Conservation (phyloP, 805 yeast genomes). For the Metschnikowia corniflorae region DNA sequence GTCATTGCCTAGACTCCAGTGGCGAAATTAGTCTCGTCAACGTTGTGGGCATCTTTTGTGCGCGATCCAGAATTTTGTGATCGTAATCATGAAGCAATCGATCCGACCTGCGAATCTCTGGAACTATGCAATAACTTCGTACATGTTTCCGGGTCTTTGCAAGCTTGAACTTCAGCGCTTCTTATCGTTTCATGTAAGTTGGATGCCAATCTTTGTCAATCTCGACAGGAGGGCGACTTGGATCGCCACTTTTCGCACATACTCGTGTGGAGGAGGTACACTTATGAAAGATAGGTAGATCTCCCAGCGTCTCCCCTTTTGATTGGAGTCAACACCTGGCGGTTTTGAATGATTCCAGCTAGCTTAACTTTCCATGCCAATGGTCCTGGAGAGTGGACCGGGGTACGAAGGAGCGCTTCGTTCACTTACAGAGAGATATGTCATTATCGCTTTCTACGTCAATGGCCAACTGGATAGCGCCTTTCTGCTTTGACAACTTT, state of each 20-base stretch:
- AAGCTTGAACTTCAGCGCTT: not conserved
- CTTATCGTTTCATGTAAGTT: not conserved
- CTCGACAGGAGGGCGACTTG: not conserved
- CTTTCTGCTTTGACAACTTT: too few relatives aligned
- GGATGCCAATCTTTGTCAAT: not conserved
- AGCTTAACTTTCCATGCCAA: not conserved
- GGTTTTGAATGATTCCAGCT: not conserved
- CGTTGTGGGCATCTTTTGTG: constrained; percentile 1
- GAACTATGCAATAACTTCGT: not conserved
- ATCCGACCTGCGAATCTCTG: constrained; percentile 1
- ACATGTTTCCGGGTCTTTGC: not conserved
- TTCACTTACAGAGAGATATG: constrained; percentile 1
- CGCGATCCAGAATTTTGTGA: not conserved
- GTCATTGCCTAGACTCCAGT: not conserved
- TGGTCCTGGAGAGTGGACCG: not conserved
- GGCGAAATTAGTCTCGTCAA: constrained; percentile 4
- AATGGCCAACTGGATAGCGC: too few relatives aligned
- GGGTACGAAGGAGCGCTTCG: not conserved
- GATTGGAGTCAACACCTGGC: not conserved
- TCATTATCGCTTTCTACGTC: too few relatives aligned
- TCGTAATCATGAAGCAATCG: constrained; percentile 1
- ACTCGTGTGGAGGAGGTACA: not conserved
- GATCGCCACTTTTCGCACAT: constrained; percentile 1
- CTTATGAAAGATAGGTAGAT: not conserved
- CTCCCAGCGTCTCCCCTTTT: not conserved